A percentile compares a stretch with the other conserved stretches of the same genome.
Evolutionary conservation across 495 filamentous ascomycete genomes (phyloP).

Genomic region (Penicillium antarcticum): DNA sequence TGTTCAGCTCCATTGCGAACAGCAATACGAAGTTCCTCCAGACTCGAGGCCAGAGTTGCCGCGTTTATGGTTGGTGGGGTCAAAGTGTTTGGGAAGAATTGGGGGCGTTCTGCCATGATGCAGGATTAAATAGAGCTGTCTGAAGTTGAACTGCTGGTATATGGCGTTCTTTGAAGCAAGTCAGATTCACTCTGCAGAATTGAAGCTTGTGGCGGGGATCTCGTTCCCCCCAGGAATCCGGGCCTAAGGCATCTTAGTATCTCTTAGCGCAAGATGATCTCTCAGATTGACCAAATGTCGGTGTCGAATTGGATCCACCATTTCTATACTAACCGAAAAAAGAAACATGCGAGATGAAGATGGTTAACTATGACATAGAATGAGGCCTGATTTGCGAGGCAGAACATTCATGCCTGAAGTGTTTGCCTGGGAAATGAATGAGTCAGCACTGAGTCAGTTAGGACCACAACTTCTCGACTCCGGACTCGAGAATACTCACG

Average conservation of each 20-base stretch:
- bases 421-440: neutral
- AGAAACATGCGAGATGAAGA: no score
- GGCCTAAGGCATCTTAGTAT: neutral
- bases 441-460: slow-evolving; percentile 3
- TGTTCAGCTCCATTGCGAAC: slow-evolving; percentile 26
- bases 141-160: neutral
- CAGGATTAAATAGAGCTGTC: neutral
- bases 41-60: slow-evolving; percentile 10
- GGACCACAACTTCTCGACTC: slow-evolving; percentile 32
- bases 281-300: slow-evolving; percentile 2
- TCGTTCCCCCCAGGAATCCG: neutral
- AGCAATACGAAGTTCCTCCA: slow-evolving; percentile 27
- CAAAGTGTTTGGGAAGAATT: slow-evolving; percentile 25
- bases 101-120: slow-evolving; percentile 25
- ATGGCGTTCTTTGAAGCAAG: slow-evolving; percentile 12
- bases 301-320: slow-evolving; percentile 14
- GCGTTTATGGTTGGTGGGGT: slow-evolving; percentile 12
- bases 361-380: no score
- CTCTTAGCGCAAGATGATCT: neutral
- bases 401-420: neutral
- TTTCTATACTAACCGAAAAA: no score
- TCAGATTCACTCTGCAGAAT: neutral
- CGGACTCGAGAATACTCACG: slow-evolving; percentile 50
- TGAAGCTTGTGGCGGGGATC: neutral
- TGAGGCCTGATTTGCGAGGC: neutral